Percentiles rank a stretch among this genome's conserved stretches.
These are phyloP conservation scores for Athelia psychrophila DNA, from an alignment of 1,284 basidiomycete genomes.

Conservation along the genomic window DNA sequence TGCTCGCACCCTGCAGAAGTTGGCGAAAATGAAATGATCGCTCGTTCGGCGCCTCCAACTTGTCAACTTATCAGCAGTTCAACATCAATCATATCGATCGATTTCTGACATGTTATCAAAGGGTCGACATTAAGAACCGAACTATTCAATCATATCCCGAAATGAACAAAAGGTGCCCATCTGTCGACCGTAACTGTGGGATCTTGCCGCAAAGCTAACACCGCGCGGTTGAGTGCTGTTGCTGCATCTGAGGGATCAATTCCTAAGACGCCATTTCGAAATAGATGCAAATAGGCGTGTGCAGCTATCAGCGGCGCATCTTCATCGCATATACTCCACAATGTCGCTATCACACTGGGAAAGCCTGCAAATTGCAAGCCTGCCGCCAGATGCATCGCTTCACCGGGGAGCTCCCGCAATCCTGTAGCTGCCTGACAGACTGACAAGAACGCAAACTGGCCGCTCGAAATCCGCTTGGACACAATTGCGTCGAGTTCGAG, in stretches of 20 bases:
- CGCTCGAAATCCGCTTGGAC: neutral
- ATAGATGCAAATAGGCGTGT: neutral
- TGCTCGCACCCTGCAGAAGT: too few species aligned
- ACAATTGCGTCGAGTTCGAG: neutral
- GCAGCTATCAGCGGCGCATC: neutral
- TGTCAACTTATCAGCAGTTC: too few species aligned
- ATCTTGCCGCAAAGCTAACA: neutral
- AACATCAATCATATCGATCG: too few species aligned
- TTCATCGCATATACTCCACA: neutral
- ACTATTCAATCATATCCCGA: neutral
- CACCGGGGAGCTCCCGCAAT: neutral
- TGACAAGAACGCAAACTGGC: neutral
- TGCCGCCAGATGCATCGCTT: neutral
- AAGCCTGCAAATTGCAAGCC: neutral
- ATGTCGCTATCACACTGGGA: neutral
- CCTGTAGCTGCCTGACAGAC: neutral
- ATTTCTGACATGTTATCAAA: too few species aligned
- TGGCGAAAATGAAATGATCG: too few species aligned
- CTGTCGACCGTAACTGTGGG: neutral
- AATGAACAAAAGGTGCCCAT: neutral
- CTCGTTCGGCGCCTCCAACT: too few species aligned
- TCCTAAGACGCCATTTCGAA: neutral
- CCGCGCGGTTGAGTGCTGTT: neutral
- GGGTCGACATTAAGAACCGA: too few species aligned
- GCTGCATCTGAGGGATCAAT: neutral